Percentiles rank a stretch among this genome's conserved stretches.
phyloP scores from a whole-genome alignment of 1,284 basidiomycete genomes.

The Ustilago xerochloae region DNA sequence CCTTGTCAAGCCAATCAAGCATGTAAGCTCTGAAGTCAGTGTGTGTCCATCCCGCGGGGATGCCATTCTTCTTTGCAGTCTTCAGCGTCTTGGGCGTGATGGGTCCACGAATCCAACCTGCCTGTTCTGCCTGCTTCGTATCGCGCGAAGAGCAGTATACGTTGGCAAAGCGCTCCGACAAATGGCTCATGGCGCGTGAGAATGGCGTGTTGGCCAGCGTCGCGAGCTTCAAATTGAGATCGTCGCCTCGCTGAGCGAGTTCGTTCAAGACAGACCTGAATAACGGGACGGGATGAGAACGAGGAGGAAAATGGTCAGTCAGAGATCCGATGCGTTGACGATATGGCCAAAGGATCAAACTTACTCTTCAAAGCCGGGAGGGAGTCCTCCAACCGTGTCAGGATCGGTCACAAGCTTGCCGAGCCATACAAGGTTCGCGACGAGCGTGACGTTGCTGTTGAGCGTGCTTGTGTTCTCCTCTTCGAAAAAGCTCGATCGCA shows the following conservation, averaged over 20 bases:
- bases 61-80: slow-evolving; percentile 22
- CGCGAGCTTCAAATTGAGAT: slow-evolving; percentile 28
- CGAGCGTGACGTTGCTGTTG: slow-evolving; percentile 41
- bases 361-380: slow-evolving; percentile 15
- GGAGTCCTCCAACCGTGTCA: slow-evolving; percentile 9
- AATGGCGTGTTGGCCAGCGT: slow-evolving; percentile 34
- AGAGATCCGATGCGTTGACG: too few relatives aligned
- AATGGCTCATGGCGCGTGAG: slow-evolving; percentile 25
- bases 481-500: slow-evolving; percentile 21
- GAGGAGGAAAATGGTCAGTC: neutral
- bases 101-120: slow-evolving; percentile 38
- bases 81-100: slow-evolving; percentile 34
- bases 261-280: slow-evolving; percentile 10
- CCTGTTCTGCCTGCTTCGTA: neutral
- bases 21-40: slow-evolving; percentile 42
- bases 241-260: slow-evolving; percentile 27
- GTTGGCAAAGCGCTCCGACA: slow-evolving; percentile 36
- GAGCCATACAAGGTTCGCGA: slow-evolving; percentile 46
- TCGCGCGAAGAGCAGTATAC: slow-evolving; percentile 12
- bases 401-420: slow-evolving; percentile 22
- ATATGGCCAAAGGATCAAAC: slow-evolving; percentile 6
- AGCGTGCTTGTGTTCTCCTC: slow-evolving; percentile 34
- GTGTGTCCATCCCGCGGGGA: slow-evolving; percentile 30
- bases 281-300: neutral
- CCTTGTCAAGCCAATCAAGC: slow-evolving; percentile 38